Evolutionary conservation across 1,284 basidiomycete genomes (phyloP).

Genomic region (Laetiporus sulphureus): DNA sequence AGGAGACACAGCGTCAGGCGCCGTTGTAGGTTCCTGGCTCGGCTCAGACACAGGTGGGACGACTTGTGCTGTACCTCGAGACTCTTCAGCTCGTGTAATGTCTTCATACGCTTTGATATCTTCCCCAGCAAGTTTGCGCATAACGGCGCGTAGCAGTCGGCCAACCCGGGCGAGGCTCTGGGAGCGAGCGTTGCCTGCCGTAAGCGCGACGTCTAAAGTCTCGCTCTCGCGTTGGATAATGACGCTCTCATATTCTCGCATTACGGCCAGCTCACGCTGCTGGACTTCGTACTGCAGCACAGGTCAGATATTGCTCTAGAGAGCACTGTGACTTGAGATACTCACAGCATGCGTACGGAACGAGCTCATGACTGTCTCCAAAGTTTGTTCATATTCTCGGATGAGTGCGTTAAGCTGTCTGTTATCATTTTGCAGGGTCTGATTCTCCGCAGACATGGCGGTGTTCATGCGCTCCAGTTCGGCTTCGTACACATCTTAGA

Average conservation of each 20-base stretch:
- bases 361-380: conserved; percentile 93
- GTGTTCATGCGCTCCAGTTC: conserved; percentile 90
- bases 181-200: conserved; percentile 57
- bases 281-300: conserved; percentile 79
- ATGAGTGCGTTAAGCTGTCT: conserved; percentile 88
- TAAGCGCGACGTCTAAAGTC: conserved; percentile 56
- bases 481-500: conserved; percentile 82
- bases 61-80: conserved; percentile 4
- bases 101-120: conserved; percentile 29
- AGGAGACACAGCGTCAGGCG: too few species aligned
- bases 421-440: conserved; percentile 86
- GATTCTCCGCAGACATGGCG: conserved; percentile 81
- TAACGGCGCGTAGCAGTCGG: conserved; percentile 62
- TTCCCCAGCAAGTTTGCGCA: conserved; percentile 75
- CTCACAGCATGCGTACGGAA: conserved; percentile 90
- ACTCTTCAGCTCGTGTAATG: conserved; percentile 7
- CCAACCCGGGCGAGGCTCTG: conserved; percentile 71
- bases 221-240: conserved; percentile 75
- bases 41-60: too few species aligned
- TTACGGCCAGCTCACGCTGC: conserved; percentile 85
- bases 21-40: too few species aligned
- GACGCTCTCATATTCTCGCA: conserved; percentile 87
- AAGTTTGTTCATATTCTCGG: conserved; percentile 94
- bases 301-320: background rate
- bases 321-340: conserved; percentile 17